Percentiles rank a stretch among this genome's conserved stretches.
Conservation (phyloP, 495 filamentous ascomycete genomes). For the Jackrogersella minutella region DNA sequence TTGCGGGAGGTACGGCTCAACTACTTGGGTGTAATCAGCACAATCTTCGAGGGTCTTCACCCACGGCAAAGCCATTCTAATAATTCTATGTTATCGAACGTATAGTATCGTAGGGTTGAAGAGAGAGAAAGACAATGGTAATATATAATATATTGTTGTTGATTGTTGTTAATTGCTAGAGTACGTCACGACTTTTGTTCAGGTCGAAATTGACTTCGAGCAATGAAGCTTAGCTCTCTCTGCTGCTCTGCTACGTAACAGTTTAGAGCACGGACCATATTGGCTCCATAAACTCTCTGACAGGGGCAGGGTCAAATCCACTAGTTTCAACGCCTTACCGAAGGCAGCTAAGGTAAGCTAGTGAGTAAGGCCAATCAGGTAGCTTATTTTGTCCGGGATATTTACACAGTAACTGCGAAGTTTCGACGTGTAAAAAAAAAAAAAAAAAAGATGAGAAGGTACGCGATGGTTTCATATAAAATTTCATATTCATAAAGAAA, state of each 20-base stretch:
- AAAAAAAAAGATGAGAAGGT: constrained; percentile 26
- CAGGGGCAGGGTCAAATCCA: background rate
- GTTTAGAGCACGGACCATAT: background rate
- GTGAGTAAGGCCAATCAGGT: constrained; percentile 27
- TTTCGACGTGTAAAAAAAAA: constrained; percentile 10
- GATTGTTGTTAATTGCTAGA: constrained; percentile 9
- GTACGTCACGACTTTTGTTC: constrained; percentile 35
- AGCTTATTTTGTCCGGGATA: background rate
- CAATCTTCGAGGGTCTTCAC: constrained; percentile 74
- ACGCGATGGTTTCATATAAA: too few species aligned
- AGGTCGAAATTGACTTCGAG: background rate
- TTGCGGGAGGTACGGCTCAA: constrained; percentile 80
- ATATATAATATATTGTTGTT: too few species aligned
- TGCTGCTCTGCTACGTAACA: too few species aligned
- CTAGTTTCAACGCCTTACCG: too few species aligned
- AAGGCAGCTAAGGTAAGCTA: too few species aligned
- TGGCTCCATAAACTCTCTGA: background rate
- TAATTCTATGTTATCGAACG: background rate
- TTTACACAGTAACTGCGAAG: constrained; percentile 8
- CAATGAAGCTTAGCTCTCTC: too few species aligned
- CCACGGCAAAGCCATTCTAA: constrained; percentile 70
- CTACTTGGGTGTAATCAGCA: constrained; percentile 73
- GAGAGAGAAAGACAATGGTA: background rate
- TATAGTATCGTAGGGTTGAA: background rate
- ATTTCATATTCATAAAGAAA: too few species aligned